phyloP scores from a whole-genome alignment of 768 basidiomycete genomes.

The Phaffia australis region DNA sequence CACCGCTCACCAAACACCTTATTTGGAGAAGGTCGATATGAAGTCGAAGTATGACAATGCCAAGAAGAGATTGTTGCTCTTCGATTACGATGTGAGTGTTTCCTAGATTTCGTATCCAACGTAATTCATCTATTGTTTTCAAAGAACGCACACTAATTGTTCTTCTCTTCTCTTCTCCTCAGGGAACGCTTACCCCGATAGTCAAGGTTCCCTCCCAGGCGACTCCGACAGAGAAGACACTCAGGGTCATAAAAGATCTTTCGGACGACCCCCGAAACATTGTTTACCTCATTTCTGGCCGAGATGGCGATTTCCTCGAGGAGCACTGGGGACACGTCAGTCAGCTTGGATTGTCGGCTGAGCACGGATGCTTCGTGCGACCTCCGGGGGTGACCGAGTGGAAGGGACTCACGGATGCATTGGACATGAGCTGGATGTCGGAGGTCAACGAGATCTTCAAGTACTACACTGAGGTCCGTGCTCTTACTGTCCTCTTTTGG shows the following conservation, averaged over 20 bases:
- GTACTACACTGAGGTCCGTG: slow-evolving; percentile 80
- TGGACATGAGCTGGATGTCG: slow-evolving; percentile 97
- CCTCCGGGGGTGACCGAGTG: slow-evolving; percentile 58
- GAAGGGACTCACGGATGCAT: slow-evolving; percentile 74
- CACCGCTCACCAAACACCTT: slow-evolving; percentile 72
- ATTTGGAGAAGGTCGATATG: slow-evolving; percentile 56
- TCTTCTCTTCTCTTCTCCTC: slow-evolving; percentile 8
- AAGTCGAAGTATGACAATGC: slow-evolving; percentile 54
- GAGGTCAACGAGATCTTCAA: slow-evolving; percentile 92
- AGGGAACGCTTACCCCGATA: slow-evolving; percentile 95
- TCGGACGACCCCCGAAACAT: slow-evolving; percentile 73
- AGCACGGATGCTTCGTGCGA: slow-evolving; percentile 87
- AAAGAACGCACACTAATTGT: not conserved
- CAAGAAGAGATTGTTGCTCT: slow-evolving; percentile 75
- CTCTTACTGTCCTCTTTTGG: not conserved
- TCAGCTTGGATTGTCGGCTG: slow-evolving; percentile 80
- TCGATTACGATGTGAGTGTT: slow-evolving; percentile 80
- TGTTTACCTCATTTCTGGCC: slow-evolving; percentile 95
- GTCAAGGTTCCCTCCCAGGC: slow-evolving; percentile 88
- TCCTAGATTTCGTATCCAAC: not conserved
- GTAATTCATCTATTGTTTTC: not conserved
- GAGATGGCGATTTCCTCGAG: slow-evolving; percentile 84
- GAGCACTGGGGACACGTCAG: slow-evolving; percentile 76
- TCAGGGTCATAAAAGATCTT: slow-evolving; percentile 61
- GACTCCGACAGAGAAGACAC: slow-evolving; percentile 60